Conservation (phyloP, 2,329 filamentous ascomycete species). For the Scopulariopsis brevicaulis region DNA sequence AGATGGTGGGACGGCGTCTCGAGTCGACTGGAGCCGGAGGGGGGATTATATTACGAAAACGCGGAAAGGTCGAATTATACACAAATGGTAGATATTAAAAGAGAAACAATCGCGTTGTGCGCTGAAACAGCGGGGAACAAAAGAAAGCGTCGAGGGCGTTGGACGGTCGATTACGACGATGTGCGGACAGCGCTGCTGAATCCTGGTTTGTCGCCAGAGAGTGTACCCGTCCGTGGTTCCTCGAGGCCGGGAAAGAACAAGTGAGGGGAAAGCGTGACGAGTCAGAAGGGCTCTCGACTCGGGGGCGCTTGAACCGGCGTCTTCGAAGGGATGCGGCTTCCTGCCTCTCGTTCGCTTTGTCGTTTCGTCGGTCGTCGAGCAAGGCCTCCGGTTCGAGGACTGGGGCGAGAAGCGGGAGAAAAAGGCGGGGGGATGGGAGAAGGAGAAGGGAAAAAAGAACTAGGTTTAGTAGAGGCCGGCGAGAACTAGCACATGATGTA, state of each 20-base stretch:
- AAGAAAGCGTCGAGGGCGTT: neutral
- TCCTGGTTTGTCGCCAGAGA: neutral
- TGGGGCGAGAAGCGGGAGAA: neutral
- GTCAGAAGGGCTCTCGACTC: neutral
- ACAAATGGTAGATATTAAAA: slow-evolving; percentile 1
- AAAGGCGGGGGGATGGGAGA: neutral
- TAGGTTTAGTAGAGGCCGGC: neutral
- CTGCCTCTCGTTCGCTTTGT: neutral
- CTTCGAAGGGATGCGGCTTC: neutral
- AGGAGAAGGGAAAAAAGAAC: neutral
- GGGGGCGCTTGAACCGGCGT: neutral
- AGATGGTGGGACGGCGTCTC: slow-evolving; percentile 3
- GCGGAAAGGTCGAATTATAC: slow-evolving; percentile 1
- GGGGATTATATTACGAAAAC: slow-evolving; percentile 3
- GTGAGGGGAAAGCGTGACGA: neutral
- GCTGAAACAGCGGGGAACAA: neutral
- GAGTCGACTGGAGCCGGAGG: neutral
- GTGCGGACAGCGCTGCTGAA: slow-evolving; percentile 6
- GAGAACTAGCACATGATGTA: slow-evolving; percentile 1
- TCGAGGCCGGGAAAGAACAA: neutral
- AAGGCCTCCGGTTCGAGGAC: neutral
- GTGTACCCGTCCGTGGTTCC: neutral
- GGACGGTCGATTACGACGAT: neutral
- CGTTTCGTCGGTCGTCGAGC: neutral
- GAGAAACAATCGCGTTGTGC: neutral